phyloP scores from a whole-genome alignment of 2,329 filamentous ascomycete species.

The Achaetomium macrosporum region DNA sequence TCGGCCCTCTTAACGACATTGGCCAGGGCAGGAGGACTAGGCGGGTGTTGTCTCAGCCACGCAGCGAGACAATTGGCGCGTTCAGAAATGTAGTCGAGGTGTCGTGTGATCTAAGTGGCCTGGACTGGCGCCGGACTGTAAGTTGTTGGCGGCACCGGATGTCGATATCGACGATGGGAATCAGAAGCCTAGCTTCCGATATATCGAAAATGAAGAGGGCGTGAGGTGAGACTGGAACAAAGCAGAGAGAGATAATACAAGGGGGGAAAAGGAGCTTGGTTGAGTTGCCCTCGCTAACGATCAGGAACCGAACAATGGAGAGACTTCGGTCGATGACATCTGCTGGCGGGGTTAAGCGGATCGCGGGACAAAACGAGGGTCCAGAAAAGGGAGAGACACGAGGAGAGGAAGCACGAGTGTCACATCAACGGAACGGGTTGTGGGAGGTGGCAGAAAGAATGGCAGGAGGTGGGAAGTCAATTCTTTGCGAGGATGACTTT shows the following conservation, averaged over 20 bases:
- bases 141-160: neutral
- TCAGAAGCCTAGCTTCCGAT: neutral
- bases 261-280: neutral
- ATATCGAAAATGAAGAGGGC: neutral
- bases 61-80: neutral
- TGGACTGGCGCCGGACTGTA: neutral
- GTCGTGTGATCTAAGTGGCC: neutral
- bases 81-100: neutral
- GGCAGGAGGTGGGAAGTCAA: neutral
- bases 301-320: neutral
- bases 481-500: conserved; percentile 2
- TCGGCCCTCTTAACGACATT: conserved; percentile 27
- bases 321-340: conserved; percentile 9
- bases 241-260: neutral
- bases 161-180: neutral
- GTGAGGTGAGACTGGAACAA: neutral
- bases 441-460: conserved; percentile 6
- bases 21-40: neutral
- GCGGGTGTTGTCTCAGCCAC: conserved; percentile 1
- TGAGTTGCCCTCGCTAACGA: neutral
- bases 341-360: neutral
- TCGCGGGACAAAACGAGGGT: conserved; percentile 10
- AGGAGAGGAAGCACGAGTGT: neutral
- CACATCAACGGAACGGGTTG: conserved; percentile 1
- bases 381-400: neutral